Evolutionary conservation across 768 basidiomycete genomes (phyloP), one percentile per base, ranked within the genome.

Genomic region (Termitomyces sp.): DNA sequence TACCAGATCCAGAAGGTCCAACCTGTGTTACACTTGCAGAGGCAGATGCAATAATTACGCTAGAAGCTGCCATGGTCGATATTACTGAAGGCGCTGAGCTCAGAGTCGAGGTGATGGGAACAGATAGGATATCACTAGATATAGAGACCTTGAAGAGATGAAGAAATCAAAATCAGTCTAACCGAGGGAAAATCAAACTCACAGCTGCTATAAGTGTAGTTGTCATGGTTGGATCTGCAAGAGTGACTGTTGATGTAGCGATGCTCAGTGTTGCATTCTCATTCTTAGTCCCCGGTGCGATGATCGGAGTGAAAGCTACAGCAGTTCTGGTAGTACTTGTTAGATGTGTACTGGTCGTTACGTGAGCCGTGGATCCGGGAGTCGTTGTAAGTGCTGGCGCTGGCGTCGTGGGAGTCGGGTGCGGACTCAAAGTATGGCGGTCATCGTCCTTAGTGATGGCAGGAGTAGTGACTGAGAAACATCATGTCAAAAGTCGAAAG

Each of bases 21-120:
- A 63, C 49, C 14, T 62, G 24, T 0, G 68, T 60, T 39, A 62
- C 47, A 27, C 58, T 63, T 18, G 64, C 39, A 36, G 56, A 57
- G 2, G 62, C 26, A 51, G 56, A 59, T 13, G 58, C 39, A 18
- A 51, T n/a, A 16, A 53, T n/a, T n/a, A n/a, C 13, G 58, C 46
- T 9, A 37, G 62, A 36, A 5, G 26, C 26, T 4, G 49, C n/a
- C n/a, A n/a, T 50, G 9, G 37, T 50, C 3, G 43, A 24, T 16
- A 46, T 41, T 14, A 57, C 53, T 14, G 31, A 27, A 24, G 26
- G 32, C 34, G 43, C 32, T 31, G 50, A 24, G 44, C 34, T 46
- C n/a, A n/a, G n/a, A n/a, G n/a, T n/a, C 5, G 42, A 39, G 31
- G 36, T 22, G 12, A 53, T 14, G 24, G 9, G 22, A 31, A 22